Evolutionary conservation across 2,329 filamentous ascomycete genomes (phyloP), one percentile per base, ranked within the genome.

Genomic region (Ambrosiella xylebori): DNA sequence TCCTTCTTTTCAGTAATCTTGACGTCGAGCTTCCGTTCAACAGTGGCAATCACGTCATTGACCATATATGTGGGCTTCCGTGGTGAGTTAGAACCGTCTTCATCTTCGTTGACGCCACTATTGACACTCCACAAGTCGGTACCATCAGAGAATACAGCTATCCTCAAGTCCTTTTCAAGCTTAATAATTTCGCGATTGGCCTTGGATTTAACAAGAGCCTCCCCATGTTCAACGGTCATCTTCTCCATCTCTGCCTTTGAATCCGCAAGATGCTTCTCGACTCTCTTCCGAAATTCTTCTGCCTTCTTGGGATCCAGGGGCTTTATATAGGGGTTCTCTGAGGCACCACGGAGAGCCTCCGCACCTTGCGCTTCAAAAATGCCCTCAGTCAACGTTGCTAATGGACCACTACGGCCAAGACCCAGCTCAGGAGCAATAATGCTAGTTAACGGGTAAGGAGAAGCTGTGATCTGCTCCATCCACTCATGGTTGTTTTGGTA

Each of bases 391-490:
- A 97, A 72, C 0, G 79, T 76, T 27, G 86, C 82, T 17, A 98
- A 75, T 68, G 90, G 86, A 41, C 93, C 93, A 69, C 84, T 86
- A 55, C 86, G 77, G 3, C 93, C 93, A 8, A 97, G 74, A 0
- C 89, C 89, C 39, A 97, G 79, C 67, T 95, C 90, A 2, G 89
- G 81, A 0, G 91, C 89, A 7, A 84, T 81, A 59, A 98, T 95
- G 67, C 94, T 88, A 54, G 79, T 79, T 61, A 91, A 85, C 27
- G 85, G 78, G 67, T 95, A 96, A 0, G 90, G 88, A 1, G 91
- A 97, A 0, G 86, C 88, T 57, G 97, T 79, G 36, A 98, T 84
- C 70, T 98, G 91, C 66, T 97, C 93, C 88, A 98, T 95, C 93
- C 91, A 97, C 68, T 95, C 88, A 65, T 98, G 91, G 65, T 98